A percentile compares a stretch with the other conserved stretches of the same genome.
phyloP scores from a whole-genome alignment of 1,284 basidiomycete species.

The Moesziomyces sp. region DNA sequence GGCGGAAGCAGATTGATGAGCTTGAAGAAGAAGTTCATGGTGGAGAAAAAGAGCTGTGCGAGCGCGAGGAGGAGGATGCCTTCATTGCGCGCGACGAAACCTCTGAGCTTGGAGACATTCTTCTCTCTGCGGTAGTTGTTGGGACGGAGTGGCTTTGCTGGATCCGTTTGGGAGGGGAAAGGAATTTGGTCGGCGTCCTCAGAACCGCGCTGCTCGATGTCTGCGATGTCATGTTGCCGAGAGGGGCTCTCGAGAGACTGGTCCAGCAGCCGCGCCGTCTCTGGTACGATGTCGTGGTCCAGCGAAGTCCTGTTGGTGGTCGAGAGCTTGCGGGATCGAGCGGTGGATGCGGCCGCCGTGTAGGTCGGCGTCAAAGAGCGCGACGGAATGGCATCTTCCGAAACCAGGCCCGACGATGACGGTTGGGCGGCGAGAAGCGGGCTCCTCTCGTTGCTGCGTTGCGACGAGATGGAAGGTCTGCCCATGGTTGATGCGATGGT shows the following conservation, averaged over 20 bases:
- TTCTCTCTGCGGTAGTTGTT: constrained; percentile 32
- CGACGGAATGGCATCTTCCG: constrained; percentile 18
- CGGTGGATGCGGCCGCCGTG: neutral
- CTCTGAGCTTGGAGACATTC: constrained; percentile 15
- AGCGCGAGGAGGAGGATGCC: constrained; percentile 42
- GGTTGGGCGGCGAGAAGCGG: constrained; percentile 29
- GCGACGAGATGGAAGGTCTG: constrained; percentile 25
- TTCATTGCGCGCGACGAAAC: constrained; percentile 41
- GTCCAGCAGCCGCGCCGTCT: constrained; percentile 24
- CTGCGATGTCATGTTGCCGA: neutral
- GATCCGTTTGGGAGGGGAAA: constrained; percentile 45
- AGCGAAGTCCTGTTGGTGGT: constrained; percentile 12
- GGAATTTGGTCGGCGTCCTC: constrained; percentile 28
- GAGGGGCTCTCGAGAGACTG: constrained; percentile 2
- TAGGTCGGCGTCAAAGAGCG: constrained; percentile 23
- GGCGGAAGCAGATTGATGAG: constrained; percentile 74
- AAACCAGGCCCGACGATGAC: neutral
- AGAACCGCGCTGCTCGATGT: constrained; percentile 23
- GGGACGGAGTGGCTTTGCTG: constrained; percentile 40
- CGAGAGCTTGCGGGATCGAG: constrained; percentile 28
- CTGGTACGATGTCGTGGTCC: constrained; percentile 9
- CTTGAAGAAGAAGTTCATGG: constrained; percentile 76
- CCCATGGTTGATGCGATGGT: constrained; percentile 8
- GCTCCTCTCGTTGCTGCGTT: constrained; percentile 37
- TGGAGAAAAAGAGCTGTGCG: constrained; percentile 51